These are phyloP conservation scores for Blumeriella jaapii DNA, from an alignment of 2,329 filamentous ascomycete species.

Conservation along the genomic window DNA sequence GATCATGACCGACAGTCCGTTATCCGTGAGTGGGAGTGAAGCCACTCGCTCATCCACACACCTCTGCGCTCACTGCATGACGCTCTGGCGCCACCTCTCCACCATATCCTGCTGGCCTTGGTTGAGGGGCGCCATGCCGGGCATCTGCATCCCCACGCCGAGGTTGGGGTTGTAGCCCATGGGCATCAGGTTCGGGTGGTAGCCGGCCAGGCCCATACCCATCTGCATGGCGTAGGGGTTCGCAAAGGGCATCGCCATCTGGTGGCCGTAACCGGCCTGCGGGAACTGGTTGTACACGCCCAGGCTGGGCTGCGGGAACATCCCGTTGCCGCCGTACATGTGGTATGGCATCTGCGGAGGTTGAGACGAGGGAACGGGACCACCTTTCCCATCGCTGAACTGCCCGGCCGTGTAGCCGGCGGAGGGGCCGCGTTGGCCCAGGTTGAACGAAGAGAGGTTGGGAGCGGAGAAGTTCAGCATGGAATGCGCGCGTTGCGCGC, in stretches of 20 bases:
- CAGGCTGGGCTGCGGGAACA: constrained; percentile 20
- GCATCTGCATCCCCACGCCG: constrained; percentile 15
- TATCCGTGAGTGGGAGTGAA: no score
- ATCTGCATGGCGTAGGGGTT: constrained; percentile 18
- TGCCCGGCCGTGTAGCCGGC: constrained; percentile 15
- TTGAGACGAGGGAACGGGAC: constrained; percentile 9
- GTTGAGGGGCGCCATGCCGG: constrained; percentile 17
- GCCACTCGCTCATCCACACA: no score
- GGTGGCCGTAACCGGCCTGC: constrained; percentile 6
- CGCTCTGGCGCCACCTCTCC: constrained; percentile 28
- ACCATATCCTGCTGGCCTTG: constrained; percentile 28
- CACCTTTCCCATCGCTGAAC: constrained; percentile 20
- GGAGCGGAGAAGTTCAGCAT: constrained; percentile 20
- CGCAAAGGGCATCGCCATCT: constrained; percentile 17
- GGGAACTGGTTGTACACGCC: constrained; percentile 10
- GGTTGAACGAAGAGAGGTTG: constrained; percentile 5
- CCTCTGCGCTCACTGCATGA: constrained; percentile 27
- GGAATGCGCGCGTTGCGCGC: constrained; percentile 17
- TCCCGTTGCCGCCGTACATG: constrained; percentile 5
- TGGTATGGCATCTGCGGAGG: not conserved
- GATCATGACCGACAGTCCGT: no score
- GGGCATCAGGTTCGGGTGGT: constrained; percentile 11
- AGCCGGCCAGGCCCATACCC: constrained; percentile 12
- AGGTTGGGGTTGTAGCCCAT: constrained; percentile 14
- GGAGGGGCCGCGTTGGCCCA: constrained; percentile 5